A percentile compares a stretch with the other conserved stretches of the same genome.
Evolutionary conservation across 2,329 filamentous ascomycete species (phyloP).

Genomic region (Beauveria varroae): DNA sequence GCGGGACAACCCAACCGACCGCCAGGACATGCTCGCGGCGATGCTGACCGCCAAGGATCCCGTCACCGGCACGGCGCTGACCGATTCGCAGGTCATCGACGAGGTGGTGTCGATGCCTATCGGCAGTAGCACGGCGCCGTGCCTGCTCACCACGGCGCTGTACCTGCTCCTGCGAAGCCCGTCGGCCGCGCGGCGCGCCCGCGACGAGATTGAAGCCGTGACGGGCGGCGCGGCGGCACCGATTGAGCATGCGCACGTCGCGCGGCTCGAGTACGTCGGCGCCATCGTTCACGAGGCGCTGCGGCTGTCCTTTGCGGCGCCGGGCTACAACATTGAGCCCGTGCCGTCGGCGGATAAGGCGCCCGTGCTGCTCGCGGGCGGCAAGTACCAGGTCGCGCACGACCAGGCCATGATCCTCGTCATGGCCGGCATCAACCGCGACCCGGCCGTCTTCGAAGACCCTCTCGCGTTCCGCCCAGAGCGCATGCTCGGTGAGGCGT

Average conservation of each 20-base stretch:
- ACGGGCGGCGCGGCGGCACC: conserved; percentile 39
- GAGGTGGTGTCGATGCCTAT: conserved; percentile 64
- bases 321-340: conserved; percentile 48
- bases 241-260: conserved; percentile 40
- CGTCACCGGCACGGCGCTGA: conserved; percentile 50
- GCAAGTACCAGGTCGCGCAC: conserved; percentile 41
- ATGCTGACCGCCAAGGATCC: conserved; percentile 54
- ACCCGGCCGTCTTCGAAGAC: conserved; percentile 39
- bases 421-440: conserved; percentile 42
- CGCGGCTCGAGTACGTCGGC: conserved; percentile 45
- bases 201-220: conserved; percentile 46
- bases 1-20: conserved; percentile 42
- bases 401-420: conserved; percentile 43
- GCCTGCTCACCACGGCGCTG: conserved; percentile 37
- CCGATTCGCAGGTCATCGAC: conserved; percentile 54
- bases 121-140: conserved; percentile 43
- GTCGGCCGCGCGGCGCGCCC: conserved; percentile 36
- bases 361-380: conserved; percentile 39
- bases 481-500: conserved; percentile 40
- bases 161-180: conserved; percentile 47
- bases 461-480: conserved; percentile 39
- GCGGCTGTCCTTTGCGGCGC: conserved; percentile 46
- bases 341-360: conserved; percentile 29
- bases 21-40: conserved; percentile 54
- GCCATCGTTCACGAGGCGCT: conserved; percentile 47